These are phyloP conservation scores for Aspergillus steynii DNA, from an alignment of 495 filamentous ascomycete genomes.

Conservation along the genomic window DNA sequence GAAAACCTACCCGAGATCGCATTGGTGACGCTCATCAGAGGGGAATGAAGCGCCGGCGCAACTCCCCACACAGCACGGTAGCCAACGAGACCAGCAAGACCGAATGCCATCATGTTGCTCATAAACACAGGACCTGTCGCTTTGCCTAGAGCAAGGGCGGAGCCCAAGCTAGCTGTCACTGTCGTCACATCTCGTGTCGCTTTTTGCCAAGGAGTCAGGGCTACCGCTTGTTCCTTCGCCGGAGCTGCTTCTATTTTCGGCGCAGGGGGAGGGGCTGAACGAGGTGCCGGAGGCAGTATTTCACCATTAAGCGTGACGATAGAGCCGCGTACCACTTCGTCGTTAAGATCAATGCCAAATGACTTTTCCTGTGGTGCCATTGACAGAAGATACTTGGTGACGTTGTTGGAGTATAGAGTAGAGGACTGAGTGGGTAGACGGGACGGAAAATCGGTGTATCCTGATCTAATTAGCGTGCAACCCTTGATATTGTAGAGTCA, in stretches of 20 bases:
- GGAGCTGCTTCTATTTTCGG: slow-evolving; percentile 50
- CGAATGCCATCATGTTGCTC: slow-evolving; percentile 77
- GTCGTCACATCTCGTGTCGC: slow-evolving; percentile 65
- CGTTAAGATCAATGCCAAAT: slow-evolving; percentile 71
- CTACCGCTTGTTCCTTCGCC: slow-evolving; percentile 56
- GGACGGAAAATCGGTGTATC: slow-evolving; percentile 81
- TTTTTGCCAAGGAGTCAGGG: slow-evolving; percentile 76
- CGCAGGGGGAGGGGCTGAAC: slow-evolving; percentile 67
- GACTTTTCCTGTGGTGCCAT: slow-evolving; percentile 72
- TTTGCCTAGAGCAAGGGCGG: slow-evolving; percentile 71
- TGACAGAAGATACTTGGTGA: slow-evolving; percentile 77
- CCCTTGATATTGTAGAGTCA: background rate
- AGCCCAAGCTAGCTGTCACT: slow-evolving; percentile 72
- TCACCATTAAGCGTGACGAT: slow-evolving; percentile 75
- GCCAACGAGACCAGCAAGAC: slow-evolving; percentile 74
- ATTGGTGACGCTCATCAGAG: slow-evolving; percentile 84
- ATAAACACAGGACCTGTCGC: slow-evolving; percentile 76
- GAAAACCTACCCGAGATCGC: slow-evolving; percentile 65
- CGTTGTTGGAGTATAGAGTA: slow-evolving; percentile 84
- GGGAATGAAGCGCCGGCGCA: slow-evolving; percentile 71
- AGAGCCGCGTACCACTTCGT: slow-evolving; percentile 77
- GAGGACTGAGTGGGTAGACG: slow-evolving; percentile 78
- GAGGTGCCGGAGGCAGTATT: slow-evolving; percentile 69
- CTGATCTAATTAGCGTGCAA: slow-evolving; percentile 31
- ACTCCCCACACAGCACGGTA: slow-evolving; percentile 84